These are phyloP conservation scores for Quercus lobata DNA, from an alignment of 331 rosid species.

Conservation along the genomic window DNA sequence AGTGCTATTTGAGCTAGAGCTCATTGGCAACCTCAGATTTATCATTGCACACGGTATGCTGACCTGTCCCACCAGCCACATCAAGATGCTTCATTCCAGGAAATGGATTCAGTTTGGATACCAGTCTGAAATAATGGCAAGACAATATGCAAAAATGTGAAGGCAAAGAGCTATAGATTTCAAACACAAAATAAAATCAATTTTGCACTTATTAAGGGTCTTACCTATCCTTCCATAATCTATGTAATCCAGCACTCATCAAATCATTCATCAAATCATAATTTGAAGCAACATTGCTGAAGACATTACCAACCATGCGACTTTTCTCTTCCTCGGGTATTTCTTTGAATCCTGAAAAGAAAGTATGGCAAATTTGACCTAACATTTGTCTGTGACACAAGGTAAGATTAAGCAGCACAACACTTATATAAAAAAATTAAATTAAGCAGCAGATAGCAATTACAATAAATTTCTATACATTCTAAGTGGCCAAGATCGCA, in stretches of 20 bases:
- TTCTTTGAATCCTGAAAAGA: conserved; percentile 68
- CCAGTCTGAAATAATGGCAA: conserved; percentile 55
- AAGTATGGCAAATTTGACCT: too few relatives aligned
- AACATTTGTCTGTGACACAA: too few relatives aligned
- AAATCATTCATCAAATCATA: conserved; percentile 91
- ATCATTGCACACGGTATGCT: neutral
- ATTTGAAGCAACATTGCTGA: conserved; percentile 76
- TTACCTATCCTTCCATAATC: too few relatives aligned
- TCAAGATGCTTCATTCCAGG: conserved; percentile 98
- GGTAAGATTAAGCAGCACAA: too few relatives aligned
- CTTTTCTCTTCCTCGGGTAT: conserved; percentile 88
- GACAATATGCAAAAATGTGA: conserved; percentile 10
- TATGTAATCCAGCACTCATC: conserved; percentile 88
- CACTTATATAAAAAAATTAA: too few relatives aligned
- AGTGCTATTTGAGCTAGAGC: too few relatives aligned
- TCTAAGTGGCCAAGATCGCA: too few relatives aligned
- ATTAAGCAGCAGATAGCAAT: too few relatives aligned
- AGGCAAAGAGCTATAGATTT: neutral
- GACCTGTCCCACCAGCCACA: conserved; percentile 99
- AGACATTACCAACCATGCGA: conserved; percentile 78
- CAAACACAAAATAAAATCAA: neutral
- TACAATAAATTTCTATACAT: too few relatives aligned
- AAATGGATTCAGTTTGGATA: conserved; percentile 87
- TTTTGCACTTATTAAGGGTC: too few relatives aligned
- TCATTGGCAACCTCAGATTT: too few relatives aligned